Evolutionary conservation across 2,329 filamentous ascomycete species (phyloP).

Genomic region (Drechslerella dactyloides): DNA sequence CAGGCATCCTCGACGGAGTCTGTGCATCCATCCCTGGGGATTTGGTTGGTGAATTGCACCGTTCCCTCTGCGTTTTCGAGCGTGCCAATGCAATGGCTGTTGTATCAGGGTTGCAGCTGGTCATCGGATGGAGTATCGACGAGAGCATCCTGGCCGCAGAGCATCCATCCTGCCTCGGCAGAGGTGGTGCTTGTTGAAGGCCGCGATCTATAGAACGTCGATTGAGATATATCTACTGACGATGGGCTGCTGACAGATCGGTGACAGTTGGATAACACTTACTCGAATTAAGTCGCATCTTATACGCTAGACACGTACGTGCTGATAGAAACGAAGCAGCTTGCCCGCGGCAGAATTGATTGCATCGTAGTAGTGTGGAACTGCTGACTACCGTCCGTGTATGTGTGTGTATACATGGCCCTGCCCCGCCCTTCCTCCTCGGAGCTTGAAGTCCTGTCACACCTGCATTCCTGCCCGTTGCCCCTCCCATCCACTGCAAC

Average conservation of each 20-base stretch:
- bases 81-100: background rate
- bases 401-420: background rate
- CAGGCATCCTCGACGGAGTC: slow-evolving; percentile 18
- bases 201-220: too few relatives aligned
- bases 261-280: background rate
- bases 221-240: background rate
- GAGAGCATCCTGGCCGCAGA: slow-evolving; percentile 14
- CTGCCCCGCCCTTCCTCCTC: background rate
- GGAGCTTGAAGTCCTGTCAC: too few relatives aligned
- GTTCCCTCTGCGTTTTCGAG: background rate
- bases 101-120: slow-evolving; percentile 26
- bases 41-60: slow-evolving; percentile 28
- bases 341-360: background rate
- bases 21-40: slow-evolving; percentile 18
- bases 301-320: background rate
- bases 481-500: background rate
- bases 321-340: background rate
- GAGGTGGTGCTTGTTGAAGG: too few relatives aligned
- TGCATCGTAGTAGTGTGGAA: too few relatives aligned
- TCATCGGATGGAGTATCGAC: slow-evolving; percentile 24
- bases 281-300: background rate
- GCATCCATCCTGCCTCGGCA: too few relatives aligned
- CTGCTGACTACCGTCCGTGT: background rate
- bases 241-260: background rate
- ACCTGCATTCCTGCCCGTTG: background rate